Base-by-base conservation (phyloP, 108 stramenopile species). In the Thalassiosira profunda region DNA sequence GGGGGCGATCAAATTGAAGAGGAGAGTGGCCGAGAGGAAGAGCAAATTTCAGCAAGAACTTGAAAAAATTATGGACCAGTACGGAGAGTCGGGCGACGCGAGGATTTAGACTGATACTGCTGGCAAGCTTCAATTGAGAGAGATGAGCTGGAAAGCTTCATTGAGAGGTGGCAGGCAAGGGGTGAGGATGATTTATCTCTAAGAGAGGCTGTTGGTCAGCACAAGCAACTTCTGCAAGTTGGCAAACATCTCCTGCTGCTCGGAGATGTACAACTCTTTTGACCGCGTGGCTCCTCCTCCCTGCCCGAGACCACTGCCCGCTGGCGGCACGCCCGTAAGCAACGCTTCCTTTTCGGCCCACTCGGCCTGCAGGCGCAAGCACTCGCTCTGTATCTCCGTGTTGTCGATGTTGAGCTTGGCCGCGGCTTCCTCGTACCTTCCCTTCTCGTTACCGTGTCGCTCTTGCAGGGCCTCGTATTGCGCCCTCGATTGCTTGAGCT, bases 331-430 rank as follows among this genome's bases (percentile, higher is more conserved):
- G n/a, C n/a, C n/a, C n/a, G n/a, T n/a, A n/a, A n/a, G n/a, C n/a
- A 43, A 59, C 31, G 55, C 55, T 20, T 84, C 87, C 44, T 78
- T 81, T 34, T 80, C 57, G 29, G 74, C 25, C 23, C 71, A 56
- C 9, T 78, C 80, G 5, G 58, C 65, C 63, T 93, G 84, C 25
- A 74, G 37, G 18, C 56, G 58, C 20, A 66, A 80, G 53, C 67
- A 83, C 52, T 85, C 83, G 3, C 34, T 47, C 67, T 91, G 90
- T 30, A 93, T 84, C 52, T 61, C 52, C 55, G 49, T 61, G 41
- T 72, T 70, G 37, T 92, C 89, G 49, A 65, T 59, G 44, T 69
- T 77, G 18, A 90, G 55, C 17, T 72, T 81, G 26, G 69, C 83
- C 4, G 74, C 67, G 3, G 84, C 69, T 58, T 80, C 67, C 2